Evolutionary conservation across 2,329 filamentous ascomycete species (phyloP).

Genomic region (Coniella vitis): DNA sequence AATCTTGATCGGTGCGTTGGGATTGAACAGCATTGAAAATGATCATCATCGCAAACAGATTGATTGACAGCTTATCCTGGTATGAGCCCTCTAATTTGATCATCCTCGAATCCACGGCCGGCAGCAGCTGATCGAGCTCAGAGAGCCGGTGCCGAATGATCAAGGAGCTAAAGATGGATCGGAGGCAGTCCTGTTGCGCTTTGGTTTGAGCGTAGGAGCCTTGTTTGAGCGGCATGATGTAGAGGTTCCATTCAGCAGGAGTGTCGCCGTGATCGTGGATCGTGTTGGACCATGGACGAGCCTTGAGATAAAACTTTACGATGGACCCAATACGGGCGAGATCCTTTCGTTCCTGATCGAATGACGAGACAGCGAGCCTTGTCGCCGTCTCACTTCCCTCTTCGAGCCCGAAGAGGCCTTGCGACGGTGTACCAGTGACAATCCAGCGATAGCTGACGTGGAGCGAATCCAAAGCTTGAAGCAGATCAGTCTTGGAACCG

Average conservation of each 20-base stretch:
- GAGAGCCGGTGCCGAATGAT: constrained; percentile 73
- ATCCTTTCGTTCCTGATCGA: constrained; percentile 52
- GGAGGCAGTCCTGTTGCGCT: constrained; percentile 57
- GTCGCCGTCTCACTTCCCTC: constrained; percentile 8
- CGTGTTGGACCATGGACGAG: constrained; percentile 71
- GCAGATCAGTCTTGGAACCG: constrained; percentile 46
- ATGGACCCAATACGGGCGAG: constrained; percentile 60
- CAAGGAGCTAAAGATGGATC: constrained; percentile 64
- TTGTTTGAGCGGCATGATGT: constrained; percentile 57
- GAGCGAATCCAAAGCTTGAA: constrained; percentile 45
- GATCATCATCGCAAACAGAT: constrained; percentile 78
- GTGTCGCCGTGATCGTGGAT: constrained; percentile 46
- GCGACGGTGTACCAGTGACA: constrained; percentile 83
- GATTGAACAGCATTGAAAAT: constrained; percentile 85
- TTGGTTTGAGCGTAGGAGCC: constrained; percentile 41
- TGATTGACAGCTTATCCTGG: constrained; percentile 76
- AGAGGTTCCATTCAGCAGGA: constrained; percentile 62
- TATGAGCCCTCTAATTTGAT: constrained; percentile 73
- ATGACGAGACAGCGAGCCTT: constrained; percentile 29
- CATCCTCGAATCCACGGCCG: constrained; percentile 63
- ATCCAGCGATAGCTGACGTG: constrained; percentile 74
- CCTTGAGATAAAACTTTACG: constrained; percentile 64
- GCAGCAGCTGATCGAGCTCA: constrained; percentile 64
- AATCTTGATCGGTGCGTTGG: constrained; percentile 75
- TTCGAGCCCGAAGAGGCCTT: constrained; percentile 72